phyloP scores from a whole-genome alignment of 2,329 filamentous ascomycete species.

The Botrytis galanthina region DNA sequence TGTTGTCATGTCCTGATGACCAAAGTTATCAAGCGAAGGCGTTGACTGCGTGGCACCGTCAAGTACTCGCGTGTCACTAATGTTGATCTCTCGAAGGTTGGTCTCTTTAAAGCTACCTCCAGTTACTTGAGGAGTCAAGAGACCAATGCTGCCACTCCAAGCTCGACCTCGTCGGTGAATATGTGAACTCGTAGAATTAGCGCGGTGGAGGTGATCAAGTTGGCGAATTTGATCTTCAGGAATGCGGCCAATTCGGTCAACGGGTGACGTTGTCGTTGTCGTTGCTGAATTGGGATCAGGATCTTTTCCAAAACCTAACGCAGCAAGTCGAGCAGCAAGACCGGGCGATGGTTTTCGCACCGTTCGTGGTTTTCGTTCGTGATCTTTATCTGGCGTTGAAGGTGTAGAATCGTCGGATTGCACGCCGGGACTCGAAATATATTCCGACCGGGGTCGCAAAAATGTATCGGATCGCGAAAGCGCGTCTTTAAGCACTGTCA shows the following conservation, averaged over 20 bases:
- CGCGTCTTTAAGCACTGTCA: constrained; percentile 28
- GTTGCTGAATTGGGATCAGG: constrained; percentile 25
- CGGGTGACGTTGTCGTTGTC: constrained; percentile 29
- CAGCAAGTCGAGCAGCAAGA: constrained; percentile 62
- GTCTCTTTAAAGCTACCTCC: constrained; percentile 30
- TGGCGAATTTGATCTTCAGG: constrained; percentile 67
- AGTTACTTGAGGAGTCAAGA: constrained; percentile 35
- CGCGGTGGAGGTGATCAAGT: constrained; percentile 65
- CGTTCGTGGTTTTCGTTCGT: constrained; percentile 30
- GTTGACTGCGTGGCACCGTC: constrained; percentile 32
- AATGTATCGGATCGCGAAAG: constrained; percentile 28
- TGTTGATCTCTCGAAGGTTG: constrained; percentile 28
- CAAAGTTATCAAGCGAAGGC: constrained; percentile 31
- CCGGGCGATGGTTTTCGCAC: constrained; percentile 61
- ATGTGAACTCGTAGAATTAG: constrained; percentile 48
- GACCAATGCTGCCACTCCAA: constrained; percentile 63
- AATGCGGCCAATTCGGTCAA: constrained; percentile 62
- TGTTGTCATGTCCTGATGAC: constrained; percentile 34
- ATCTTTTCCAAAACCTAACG: constrained; percentile 56
- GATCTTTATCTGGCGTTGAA: constrained; percentile 26
- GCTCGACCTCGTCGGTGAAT: constrained; percentile 66
- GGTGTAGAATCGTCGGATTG: constrained; percentile 22
- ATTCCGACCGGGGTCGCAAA: constrained; percentile 26
- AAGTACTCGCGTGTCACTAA: constrained; percentile 29
- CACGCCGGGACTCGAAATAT: constrained; percentile 14